A percentile compares a stretch with the other conserved stretches of the same genome.
Evolutionary conservation across 306 rosid species (phyloP).

Genomic region (Vicia faba): DNA sequence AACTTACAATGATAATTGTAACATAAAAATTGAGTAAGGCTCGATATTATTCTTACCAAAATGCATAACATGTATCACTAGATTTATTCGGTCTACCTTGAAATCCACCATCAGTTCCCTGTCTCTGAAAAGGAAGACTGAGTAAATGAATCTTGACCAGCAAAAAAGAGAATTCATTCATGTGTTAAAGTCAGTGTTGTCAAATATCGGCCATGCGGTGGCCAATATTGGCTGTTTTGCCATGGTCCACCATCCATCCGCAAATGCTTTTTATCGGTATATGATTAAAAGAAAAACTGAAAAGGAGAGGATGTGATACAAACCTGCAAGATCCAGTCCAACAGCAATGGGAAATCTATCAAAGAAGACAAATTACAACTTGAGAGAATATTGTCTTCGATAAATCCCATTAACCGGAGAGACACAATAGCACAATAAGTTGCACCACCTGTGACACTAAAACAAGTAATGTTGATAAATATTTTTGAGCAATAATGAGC

Average conservation of each 20-base stretch:
- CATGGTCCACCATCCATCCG: too few species aligned
- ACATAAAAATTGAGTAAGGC: conserved; percentile 20
- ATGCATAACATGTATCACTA: conserved; percentile 90
- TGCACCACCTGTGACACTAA: conserved; percentile 91
- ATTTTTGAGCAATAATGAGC: conserved; percentile 33
- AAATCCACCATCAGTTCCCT: conserved; percentile 82
- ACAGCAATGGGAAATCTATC: conserved; percentile 67
- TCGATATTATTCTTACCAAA: conserved; percentile 61
- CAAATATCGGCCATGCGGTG: too few species aligned
- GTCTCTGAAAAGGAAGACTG: conserved; percentile 60
- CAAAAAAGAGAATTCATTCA: neutral
- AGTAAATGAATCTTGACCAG: conserved; percentile 12
- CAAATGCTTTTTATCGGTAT: too few species aligned
- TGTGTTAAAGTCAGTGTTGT: too few species aligned
- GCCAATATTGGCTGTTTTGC: too few species aligned
- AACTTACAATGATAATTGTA: conserved; percentile 22
- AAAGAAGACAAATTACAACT: conserved; percentile 48
- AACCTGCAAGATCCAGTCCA: conserved; percentile 93
- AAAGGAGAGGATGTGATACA: neutral
- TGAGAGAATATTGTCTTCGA: conserved; percentile 73
- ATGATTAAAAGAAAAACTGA: too few species aligned
- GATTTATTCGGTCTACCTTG: conserved; percentile 94
- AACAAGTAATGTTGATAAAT: conserved; percentile 50
- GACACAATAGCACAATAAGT: conserved; percentile 88
- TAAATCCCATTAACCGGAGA: conserved; percentile 82